These are phyloP conservation scores for Thelonectria rubi DNA, from an alignment of 2,329 filamentous ascomycete species.

Conservation along the genomic window DNA sequence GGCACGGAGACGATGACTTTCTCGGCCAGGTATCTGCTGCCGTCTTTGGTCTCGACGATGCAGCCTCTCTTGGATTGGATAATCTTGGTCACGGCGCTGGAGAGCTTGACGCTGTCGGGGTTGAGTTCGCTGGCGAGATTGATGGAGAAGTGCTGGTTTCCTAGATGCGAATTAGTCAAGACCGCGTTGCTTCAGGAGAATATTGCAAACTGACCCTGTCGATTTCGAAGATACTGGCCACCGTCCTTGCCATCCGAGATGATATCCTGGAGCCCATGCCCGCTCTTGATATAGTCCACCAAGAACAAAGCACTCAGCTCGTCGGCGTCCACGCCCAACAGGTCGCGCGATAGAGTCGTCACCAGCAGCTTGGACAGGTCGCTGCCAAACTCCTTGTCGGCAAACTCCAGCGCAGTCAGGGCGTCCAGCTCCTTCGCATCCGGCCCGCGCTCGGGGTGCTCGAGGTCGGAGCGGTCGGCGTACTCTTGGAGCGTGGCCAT, in stretches of 20 bases:
- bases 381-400: background rate
- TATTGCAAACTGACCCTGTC: constrained; percentile 26
- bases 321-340: background rate
- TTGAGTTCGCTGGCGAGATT: background rate
- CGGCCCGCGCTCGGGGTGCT: background rate
- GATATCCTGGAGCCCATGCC: constrained; percentile 32
- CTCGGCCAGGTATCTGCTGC: constrained; percentile 28
- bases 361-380: background rate
- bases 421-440: constrained; percentile 1
- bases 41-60: constrained; percentile 30
- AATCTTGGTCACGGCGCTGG: background rate
- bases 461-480: background rate
- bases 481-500: background rate
- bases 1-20: constrained; percentile 42
- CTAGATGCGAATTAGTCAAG: background rate
- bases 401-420: background rate
- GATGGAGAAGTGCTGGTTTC: background rate
- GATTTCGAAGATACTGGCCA: constrained; percentile 38
- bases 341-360: background rate
- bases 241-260: constrained; percentile 33
- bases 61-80: background rate
- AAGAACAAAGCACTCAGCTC: constrained; percentile 16
- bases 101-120: background rate
- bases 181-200: no score
- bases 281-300: constrained; percentile 34